Base-by-base conservation (phyloP, 176 grass and related monocot genomes). In the Thinopyrum elongatum region DNA sequence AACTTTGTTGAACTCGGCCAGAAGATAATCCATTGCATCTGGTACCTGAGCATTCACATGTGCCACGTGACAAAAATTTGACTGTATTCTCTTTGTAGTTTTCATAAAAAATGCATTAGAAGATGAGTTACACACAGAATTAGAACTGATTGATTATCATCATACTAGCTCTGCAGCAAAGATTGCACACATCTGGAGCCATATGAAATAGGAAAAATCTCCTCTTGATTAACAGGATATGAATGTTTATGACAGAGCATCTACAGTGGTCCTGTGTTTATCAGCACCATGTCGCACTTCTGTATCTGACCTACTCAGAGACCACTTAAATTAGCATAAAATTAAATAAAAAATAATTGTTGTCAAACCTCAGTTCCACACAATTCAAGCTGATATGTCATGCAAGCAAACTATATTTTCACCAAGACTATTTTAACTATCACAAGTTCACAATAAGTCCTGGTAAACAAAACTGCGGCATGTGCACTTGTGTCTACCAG, bases 1-100 rank as follows among this genome's bases (percentile, higher is more conserved):
- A 91, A 85, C 90, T 94, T 85, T 99, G 76, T 99, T 77, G 60
- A 99, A 92, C 83, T 99, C 92, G 10, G 94, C 92, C 38, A 99
- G 84, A 92, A 99, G 80, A 92, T 90, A 92, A 90, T 91, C 92
- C 90, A 99, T 93, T 58, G 90, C 86, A 41, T 89, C 86, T 84
- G 94, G 97, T 70, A 94, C 88, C 89, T 92, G 82, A 35, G 74
- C 89, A 82, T 51, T 61, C 19, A 73, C 22, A 78, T 41, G 35
- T 13, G 58, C 23, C 38, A 88, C 78, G 11, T 65, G 59, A 28
- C 19, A 27, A 47, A 66, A 7, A 65, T 67, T 42, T 33, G 59
- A 65, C 23, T 2, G 13, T 35, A 38, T 15, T 58, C 9, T 55
- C 19, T 78, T 64, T 29, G 29, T 59, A 42, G 27, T 57, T 71